Evolutionary conservation across 2,329 filamentous ascomycete species (phyloP).

Genomic region (Ophiostoma sp.): DNA sequence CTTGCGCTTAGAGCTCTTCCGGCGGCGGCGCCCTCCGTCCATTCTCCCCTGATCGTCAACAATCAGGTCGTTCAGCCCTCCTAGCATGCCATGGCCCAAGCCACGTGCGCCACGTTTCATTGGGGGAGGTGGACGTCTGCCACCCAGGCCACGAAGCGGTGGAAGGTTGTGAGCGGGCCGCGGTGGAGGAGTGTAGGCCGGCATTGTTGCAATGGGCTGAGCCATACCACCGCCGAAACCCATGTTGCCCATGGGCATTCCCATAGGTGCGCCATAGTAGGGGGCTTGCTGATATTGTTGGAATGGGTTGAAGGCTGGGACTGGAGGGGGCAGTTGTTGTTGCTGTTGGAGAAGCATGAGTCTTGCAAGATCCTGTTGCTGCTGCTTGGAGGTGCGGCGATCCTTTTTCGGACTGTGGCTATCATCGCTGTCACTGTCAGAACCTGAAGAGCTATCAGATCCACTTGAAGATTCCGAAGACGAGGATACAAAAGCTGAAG

Average conservation of each 20-base stretch:
- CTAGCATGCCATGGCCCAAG: not conserved
- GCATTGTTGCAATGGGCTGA: not conserved
- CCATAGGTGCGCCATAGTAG: constrained; percentile 17
- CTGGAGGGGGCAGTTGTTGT: not conserved
- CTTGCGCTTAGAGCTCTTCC: constrained; percentile 23
- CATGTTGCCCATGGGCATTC: not conserved
- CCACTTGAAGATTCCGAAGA: constrained; percentile 28
- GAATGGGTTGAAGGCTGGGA: constrained; percentile 16
- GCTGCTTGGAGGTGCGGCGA: constrained; percentile 8
- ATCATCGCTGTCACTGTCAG: constrained; percentile 23
- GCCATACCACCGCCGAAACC: not conserved
- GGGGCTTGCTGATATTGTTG: not conserved
- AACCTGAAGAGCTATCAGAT: constrained; percentile 27
- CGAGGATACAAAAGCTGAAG: not conserved
- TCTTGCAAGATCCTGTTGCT: constrained; percentile 11
- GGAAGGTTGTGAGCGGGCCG: not conserved
- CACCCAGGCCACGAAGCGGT: not conserved
- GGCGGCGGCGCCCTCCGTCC: not conserved
- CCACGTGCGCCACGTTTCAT: not conserved
- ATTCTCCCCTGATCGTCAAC: not conserved
- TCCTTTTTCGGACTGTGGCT: not conserved
- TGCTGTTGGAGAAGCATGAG: constrained; percentile 21
- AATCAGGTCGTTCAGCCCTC: not conserved
- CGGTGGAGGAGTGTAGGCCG: constrained; percentile 4
- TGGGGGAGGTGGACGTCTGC: not conserved